A percentile compares a stretch with the other conserved stretches of the same genome.
phyloP scores from a whole-genome alignment of 2,329 filamentous ascomycete species.

The Cryphonectria radicalis region DNA sequence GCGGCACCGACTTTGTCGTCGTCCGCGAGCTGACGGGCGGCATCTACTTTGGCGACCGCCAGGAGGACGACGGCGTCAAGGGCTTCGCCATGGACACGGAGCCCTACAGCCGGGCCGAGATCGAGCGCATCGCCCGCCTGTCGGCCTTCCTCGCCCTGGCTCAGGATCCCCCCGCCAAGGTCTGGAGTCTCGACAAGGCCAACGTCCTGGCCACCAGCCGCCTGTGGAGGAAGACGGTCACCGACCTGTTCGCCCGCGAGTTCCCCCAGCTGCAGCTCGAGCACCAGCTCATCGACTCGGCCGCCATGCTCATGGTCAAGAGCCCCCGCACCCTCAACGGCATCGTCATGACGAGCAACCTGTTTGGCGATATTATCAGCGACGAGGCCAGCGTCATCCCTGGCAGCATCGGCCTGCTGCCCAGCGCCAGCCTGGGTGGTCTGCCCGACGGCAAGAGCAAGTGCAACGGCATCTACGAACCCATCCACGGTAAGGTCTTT shows the following conservation, averaged over 20 bases:
- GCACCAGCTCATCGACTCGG: constrained; percentile 92
- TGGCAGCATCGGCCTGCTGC: constrained; percentile 84
- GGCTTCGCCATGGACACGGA: constrained; percentile 82
- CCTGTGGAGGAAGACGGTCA: constrained; percentile 86
- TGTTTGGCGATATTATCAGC: constrained; percentile 95
- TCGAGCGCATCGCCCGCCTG: constrained; percentile 84
- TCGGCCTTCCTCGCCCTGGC: constrained; percentile 81
- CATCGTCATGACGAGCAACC: constrained; percentile 87
- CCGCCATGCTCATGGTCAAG: constrained; percentile 98
- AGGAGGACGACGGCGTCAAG: constrained; percentile 72
- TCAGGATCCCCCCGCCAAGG: constrained; percentile 74
- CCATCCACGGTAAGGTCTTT: constrained; percentile 78
- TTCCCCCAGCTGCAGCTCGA: constrained; percentile 84
- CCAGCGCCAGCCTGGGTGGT: constrained; percentile 83
- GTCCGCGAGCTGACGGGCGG: constrained; percentile 91
- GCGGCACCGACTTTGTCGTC: constrained; percentile 88
- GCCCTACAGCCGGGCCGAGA: constrained; percentile 81
- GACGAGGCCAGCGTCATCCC: constrained; percentile 96
- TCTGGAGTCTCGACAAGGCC: constrained; percentile 92
- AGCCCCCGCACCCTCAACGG: constrained; percentile 87
- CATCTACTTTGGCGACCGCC: constrained; percentile 92
- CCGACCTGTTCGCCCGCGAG: constrained; percentile 83
- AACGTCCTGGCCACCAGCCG: constrained; percentile 91
- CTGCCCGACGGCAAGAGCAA: constrained; percentile 83
- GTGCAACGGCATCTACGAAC: constrained; percentile 96